phyloP scores from a whole-genome alignment of 2,329 filamentous ascomycete species.

The Beauveria sp. region DNA sequence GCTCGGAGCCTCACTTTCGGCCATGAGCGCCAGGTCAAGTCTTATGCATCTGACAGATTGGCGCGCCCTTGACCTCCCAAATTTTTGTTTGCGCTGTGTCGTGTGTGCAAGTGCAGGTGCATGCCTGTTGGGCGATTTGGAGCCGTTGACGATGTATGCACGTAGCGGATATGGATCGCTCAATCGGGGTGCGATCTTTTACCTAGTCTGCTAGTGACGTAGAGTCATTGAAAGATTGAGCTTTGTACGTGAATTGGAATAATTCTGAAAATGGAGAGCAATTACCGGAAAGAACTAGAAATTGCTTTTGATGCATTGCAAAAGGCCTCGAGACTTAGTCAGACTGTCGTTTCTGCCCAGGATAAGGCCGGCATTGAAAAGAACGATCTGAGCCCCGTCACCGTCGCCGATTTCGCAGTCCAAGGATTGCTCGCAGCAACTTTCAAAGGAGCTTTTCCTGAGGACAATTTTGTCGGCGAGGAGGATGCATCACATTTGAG shows the following conservation, averaged over 20 bases:
- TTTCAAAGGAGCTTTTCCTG: slow-evolving; percentile 42
- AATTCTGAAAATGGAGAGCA: slow-evolving; percentile 32
- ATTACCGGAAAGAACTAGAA: slow-evolving; percentile 34
- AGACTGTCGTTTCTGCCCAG: slow-evolving; percentile 36
- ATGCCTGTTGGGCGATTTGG: not conserved
- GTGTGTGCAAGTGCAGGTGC: not conserved
- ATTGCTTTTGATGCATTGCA: slow-evolving; percentile 36
- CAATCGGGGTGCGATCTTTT: slow-evolving; percentile 1
- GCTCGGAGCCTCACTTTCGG: slow-evolving; percentile 11
- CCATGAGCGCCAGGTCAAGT: slow-evolving; percentile 13
- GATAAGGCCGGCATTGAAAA: slow-evolving; percentile 47
- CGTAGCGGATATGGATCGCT: not conserved
- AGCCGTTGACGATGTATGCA: slow-evolving; percentile 1
- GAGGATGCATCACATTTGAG: slow-evolving; percentile 44
- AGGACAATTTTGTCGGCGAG: slow-evolving; percentile 47
- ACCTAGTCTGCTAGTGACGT: too few species aligned
- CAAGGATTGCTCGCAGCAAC: slow-evolving; percentile 47
- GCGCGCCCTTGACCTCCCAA: too few species aligned
- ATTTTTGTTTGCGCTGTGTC: not conserved
- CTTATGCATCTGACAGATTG: not conserved
- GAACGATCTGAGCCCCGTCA: slow-evolving; percentile 49
- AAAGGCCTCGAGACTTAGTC: slow-evolving; percentile 41
- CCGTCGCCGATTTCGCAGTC: slow-evolving; percentile 52
- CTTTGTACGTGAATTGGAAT: not conserved
- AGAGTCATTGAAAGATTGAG: not conserved